phyloP scores from a whole-genome alignment of 768 basidiomycete genomes.

The Mycena olivaceomarginata region DNA sequence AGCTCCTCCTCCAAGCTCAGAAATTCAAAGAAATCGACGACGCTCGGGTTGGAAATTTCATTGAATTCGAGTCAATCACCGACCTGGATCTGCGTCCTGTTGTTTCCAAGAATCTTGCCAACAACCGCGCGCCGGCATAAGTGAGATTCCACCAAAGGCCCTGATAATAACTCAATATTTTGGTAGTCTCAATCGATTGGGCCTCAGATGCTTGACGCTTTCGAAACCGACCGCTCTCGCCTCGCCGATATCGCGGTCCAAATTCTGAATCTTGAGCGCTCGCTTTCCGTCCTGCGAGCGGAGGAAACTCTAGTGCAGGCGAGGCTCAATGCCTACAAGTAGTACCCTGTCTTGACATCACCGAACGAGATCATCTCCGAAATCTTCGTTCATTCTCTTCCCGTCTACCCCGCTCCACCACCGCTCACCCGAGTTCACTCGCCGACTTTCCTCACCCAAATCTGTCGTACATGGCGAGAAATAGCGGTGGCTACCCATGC shows the following conservation, averaged over 20 bases:
- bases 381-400: background rate
- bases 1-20: too few relatives aligned
- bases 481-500: background rate
- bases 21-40: too few relatives aligned
- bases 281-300: background rate
- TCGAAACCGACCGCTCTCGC: background rate
- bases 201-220: background rate
- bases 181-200: too few relatives aligned
- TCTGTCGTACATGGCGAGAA: background rate
- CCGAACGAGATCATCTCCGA: conserved; percentile 10
- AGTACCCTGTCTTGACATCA: conserved; percentile 11
- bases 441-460: background rate
- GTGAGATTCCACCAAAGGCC: too few relatives aligned
- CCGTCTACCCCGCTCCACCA: background rate
- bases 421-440: background rate
- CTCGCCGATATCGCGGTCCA: background rate
- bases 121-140: too few relatives aligned
- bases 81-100: too few relatives aligned
- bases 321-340: conserved; percentile 9
- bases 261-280: conserved; percentile 1
- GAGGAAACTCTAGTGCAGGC: background rate
- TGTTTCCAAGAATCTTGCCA: too few relatives aligned
- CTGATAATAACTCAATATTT: too few relatives aligned
- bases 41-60: too few relatives aligned
- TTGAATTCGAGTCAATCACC: too few relatives aligned